Percentiles rank a stretch among this genome's conserved stretches.
phyloP scores from a whole-genome alignment of 1,139 yeast genomes.

The Taphrina flavorubra region DNA sequence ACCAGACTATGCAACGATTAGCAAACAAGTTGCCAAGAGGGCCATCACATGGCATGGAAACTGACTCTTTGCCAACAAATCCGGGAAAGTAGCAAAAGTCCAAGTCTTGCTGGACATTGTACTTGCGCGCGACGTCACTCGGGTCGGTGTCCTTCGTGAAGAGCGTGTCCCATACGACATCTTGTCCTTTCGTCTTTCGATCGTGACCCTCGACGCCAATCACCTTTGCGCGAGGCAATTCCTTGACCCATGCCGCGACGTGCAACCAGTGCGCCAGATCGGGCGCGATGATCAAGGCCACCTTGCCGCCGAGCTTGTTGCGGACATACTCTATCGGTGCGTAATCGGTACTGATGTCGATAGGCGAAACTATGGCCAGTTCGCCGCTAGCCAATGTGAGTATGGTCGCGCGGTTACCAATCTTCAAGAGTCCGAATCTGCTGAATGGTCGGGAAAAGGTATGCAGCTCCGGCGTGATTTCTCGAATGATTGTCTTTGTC shows the following conservation, averaged over 20 bases:
- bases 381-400: conserved; percentile 52
- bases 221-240: conserved; percentile 58
- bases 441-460: conserved; percentile 49
- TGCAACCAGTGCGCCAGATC: conserved; percentile 51
- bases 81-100: conserved; percentile 21
- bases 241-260: conserved; percentile 58
- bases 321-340: conserved; percentile 51
- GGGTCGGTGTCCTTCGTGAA: conserved; percentile 1
- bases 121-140: conserved; percentile 6
- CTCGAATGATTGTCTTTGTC: conserved; percentile 23
- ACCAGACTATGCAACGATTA: conserved; percentile 14
- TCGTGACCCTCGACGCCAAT: conserved; percentile 57
- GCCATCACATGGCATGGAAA: conserved; percentile 59
- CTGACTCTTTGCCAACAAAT: conserved; percentile 57
- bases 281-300: conserved; percentile 51
- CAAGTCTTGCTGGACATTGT: not conserved
- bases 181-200: conserved; percentile 10
- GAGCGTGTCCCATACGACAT: conserved; percentile 13
- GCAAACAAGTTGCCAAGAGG: conserved; percentile 36
- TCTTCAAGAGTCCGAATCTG: conserved; percentile 55
- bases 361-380: conserved; percentile 12
- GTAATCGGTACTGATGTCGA: conserved; percentile 64
- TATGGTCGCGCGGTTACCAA: conserved; percentile 68
- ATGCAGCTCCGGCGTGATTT: conserved; percentile 39
- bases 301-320: conserved; percentile 41